Conservation (phyloP, 2,329 filamentous ascomycete species). For the Cylindrodendrum hubeiense region DNA sequence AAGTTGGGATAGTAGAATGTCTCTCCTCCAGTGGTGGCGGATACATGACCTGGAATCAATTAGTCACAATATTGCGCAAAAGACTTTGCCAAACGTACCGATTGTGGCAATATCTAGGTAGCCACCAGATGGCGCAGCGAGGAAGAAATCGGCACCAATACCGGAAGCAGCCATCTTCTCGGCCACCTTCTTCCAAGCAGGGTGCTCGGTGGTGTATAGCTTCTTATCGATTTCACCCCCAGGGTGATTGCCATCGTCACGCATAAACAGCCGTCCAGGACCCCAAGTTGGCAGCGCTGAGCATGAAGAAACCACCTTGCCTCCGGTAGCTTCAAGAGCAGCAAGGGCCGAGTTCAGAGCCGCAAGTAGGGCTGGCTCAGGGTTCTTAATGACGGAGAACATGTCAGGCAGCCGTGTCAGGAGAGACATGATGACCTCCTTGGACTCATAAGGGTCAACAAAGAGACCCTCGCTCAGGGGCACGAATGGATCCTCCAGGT, state of each 20-base stretch:
- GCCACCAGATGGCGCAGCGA: slow-evolving; percentile 89
- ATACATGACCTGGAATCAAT: slow-evolving; percentile 75
- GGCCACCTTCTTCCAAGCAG: slow-evolving; percentile 86
- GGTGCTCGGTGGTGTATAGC: slow-evolving; percentile 90
- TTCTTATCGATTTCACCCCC: slow-evolving; percentile 93
- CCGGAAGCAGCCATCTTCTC: slow-evolving; percentile 90
- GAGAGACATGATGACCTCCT: slow-evolving; percentile 88
- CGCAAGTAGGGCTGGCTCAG: slow-evolving; percentile 89
- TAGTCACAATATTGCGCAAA: neutral
- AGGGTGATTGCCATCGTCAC: slow-evolving; percentile 89
- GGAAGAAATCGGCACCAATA: slow-evolving; percentile 92
- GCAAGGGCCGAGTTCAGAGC: slow-evolving; percentile 85
- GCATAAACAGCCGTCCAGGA: slow-evolving; percentile 84
- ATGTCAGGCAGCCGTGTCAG: slow-evolving; percentile 85
- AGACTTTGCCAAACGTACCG: slow-evolving; percentile 62
- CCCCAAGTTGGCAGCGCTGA: slow-evolving; percentile 93
- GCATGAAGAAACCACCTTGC: slow-evolving; percentile 91
- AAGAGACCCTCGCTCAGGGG: slow-evolving; percentile 93
- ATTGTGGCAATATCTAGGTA: slow-evolving; percentile 96
- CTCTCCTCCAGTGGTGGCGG: slow-evolving; percentile 92
- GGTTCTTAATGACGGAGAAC: slow-evolving; percentile 89
- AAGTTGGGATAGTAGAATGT: slow-evolving; percentile 98
- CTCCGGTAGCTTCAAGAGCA: slow-evolving; percentile 88
- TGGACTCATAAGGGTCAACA: slow-evolving; percentile 93
- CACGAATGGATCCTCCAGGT: slow-evolving; percentile 96